A percentile compares a stretch with the other conserved stretches of the same genome.
Conservation (phyloP, 192 early-diverging fungal genomes). For the Thoreauomyces humboldtii region DNA sequence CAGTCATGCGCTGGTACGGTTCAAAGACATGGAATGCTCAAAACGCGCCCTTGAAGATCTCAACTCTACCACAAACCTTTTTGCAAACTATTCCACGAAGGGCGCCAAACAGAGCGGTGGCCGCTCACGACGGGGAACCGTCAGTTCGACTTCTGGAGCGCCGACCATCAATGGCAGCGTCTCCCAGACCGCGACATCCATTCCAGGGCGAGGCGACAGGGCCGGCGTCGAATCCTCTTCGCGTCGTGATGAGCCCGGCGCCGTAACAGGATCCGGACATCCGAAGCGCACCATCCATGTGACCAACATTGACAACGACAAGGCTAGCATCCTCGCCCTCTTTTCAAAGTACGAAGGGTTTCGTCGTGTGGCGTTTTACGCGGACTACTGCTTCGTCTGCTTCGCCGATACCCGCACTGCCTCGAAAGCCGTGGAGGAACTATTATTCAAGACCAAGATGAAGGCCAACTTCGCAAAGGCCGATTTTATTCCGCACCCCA, state of each 20-base stretch:
- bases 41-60: constrained; percentile 48
- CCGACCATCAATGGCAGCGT: neutral
- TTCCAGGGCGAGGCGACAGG: neutral
- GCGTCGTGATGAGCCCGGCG: neutral
- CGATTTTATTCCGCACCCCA: constrained; percentile 43
- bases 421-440: constrained; percentile 45
- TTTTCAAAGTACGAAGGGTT: constrained; percentile 42
- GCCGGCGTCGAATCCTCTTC: neutral
- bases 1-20: constrained; percentile 48
- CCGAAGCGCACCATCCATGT: constrained; percentile 53
- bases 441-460: constrained; percentile 49
- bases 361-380: constrained; percentile 46
- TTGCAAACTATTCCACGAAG: constrained; percentile 54
- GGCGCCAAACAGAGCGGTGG: constrained; percentile 36
- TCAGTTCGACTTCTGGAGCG: neutral
- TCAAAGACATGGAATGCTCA: constrained; percentile 42
- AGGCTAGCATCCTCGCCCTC: constrained; percentile 32
- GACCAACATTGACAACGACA: constrained; percentile 44
- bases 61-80: constrained; percentile 49
- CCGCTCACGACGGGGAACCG: constrained; percentile 2
- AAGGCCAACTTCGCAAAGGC: constrained; percentile 50
- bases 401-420: constrained; percentile 40
- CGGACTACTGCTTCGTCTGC: constrained; percentile 51
- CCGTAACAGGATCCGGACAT: constrained; percentile 7
- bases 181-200: neutral